Evolutionary conservation across 164 flowering plant species (phyloP).

Genomic region (Nelumbo lutea): DNA sequence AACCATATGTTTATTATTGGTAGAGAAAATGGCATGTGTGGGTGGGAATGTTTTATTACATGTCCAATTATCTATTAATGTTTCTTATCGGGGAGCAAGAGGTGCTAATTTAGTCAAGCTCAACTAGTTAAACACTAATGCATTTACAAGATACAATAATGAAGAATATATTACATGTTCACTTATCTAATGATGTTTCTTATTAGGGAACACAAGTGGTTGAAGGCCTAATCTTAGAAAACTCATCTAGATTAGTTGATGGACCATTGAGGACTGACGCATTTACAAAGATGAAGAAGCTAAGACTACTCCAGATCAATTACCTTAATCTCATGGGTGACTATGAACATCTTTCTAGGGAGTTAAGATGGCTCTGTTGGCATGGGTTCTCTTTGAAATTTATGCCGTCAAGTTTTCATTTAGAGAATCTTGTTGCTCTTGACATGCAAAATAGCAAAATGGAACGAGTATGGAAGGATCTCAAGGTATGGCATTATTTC

Average conservation of each 20-base stretch:
- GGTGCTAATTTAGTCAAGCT: too few species aligned
- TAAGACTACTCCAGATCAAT: background rate
- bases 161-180: too few species aligned
- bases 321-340: conserved; percentile 3
- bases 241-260: background rate
- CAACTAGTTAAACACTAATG: too few species aligned
- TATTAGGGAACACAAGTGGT: conserved; percentile 18
- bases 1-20: too few species aligned
- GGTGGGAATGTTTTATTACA: too few species aligned
- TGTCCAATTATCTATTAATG: too few species aligned
- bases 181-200: background rate
- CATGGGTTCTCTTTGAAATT: conserved; percentile 10
- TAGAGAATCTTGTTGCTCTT: conserved; percentile 20
- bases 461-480: conserved; percentile 9
- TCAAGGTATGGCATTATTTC: conserved; percentile 11
- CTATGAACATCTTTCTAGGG: background rate
- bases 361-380: conserved; percentile 20
- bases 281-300: background rate
- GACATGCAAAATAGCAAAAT: conserved; percentile 13
- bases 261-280: background rate
- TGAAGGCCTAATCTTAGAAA: conserved; percentile 13
- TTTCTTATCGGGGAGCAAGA: too few species aligned
- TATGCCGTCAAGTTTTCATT: conserved; percentile 6
- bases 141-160: too few species aligned
- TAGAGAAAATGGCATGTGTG: too few species aligned